These are phyloP conservation scores for Pythium brachiatum DNA, from an alignment of 352 stramenopile genomes.

Conservation along the genomic window DNA sequence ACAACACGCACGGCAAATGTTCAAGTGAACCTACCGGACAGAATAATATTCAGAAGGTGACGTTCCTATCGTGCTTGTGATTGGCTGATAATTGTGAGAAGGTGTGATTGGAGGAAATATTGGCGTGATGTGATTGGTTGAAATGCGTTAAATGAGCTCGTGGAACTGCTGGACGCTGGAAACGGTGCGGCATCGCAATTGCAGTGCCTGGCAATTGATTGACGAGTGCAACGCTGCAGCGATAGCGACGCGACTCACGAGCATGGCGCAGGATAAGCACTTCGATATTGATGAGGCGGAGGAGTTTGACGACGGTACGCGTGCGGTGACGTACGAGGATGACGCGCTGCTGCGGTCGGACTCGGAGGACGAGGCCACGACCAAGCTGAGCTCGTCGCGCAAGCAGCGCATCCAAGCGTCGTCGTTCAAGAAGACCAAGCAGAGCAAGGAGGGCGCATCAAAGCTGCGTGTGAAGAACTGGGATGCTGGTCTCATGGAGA, in stretches of 20 bases:
- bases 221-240: background rate
- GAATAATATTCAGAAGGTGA: slow-evolving; percentile 16
- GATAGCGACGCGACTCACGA: background rate
- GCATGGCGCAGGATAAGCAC: slow-evolving; percentile 51
- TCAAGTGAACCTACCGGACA: slow-evolving; percentile 7
- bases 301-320: slow-evolving; percentile 76
- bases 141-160: slow-evolving; percentile 14
- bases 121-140: slow-evolving; percentile 17
- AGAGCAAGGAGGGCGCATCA: slow-evolving; percentile 44
- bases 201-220: background rate
- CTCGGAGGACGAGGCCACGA: slow-evolving; percentile 33
- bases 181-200: slow-evolving; percentile 12
- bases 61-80: slow-evolving; percentile 22
- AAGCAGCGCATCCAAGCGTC: slow-evolving; percentile 54
- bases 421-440: slow-evolving; percentile 26
- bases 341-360: slow-evolving; percentile 23
- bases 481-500: slow-evolving; percentile 49
- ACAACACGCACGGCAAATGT: slow-evolving; percentile 1
- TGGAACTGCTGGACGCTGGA: slow-evolving; percentile 32
- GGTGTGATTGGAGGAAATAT: slow-evolving; percentile 17
- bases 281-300: slow-evolving; percentile 82
- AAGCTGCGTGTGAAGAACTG: slow-evolving; percentile 78
- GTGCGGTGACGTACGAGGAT: slow-evolving; percentile 45
- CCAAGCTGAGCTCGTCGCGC: slow-evolving; percentile 40
- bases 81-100: slow-evolving; percentile 28